Percentiles rank a stretch among this genome's conserved stretches.
Conservation (phyloP, 345 rosid species). For the Mangifera indica region DNA sequence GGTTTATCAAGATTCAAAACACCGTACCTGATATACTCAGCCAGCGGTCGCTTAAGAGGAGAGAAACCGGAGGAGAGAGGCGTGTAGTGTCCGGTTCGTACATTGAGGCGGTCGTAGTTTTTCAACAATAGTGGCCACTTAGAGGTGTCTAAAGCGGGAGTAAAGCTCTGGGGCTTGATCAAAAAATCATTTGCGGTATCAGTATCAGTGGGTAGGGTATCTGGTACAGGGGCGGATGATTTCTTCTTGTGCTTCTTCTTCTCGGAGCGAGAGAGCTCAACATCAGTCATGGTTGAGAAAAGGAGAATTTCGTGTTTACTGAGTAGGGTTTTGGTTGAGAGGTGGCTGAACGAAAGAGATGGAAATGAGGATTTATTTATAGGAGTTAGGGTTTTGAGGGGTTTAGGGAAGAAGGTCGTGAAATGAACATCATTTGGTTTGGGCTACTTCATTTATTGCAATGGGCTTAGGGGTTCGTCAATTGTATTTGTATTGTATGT, state of each 20-base stretch:
- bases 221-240: not conserved
- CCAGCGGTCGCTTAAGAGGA: slow-evolving; percentile 85
- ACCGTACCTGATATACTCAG: slow-evolving; percentile 82
- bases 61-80: slow-evolving; percentile 82
- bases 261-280: slow-evolving; percentile 57
- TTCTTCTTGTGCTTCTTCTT: slow-evolving; percentile 63
- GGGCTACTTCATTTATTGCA: too few species aligned
- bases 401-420: slow-evolving; percentile 15
- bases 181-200: slow-evolving; percentile 41
- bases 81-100: slow-evolving; percentile 95
- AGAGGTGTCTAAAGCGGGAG: slow-evolving; percentile 81
- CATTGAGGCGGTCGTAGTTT: slow-evolving; percentile 90
- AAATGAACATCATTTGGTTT: not conserved
- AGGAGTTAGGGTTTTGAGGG: slow-evolving; percentile 35
- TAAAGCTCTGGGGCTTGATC: slow-evolving; percentile 82
- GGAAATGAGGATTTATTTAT: slow-evolving; percentile 21
- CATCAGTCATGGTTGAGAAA: slow-evolving; percentile 52
- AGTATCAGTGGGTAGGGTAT: slow-evolving; percentile 3
- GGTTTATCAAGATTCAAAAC: slow-evolving; percentile 89
- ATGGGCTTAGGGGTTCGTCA: too few species aligned
- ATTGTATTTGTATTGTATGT: too few species aligned
- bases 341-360: not conserved
- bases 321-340: slow-evolving; percentile 19
- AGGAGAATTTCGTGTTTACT: not conserved
- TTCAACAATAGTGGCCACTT: slow-evolving; percentile 90